A percentile compares a stretch with the other conserved stretches of the same genome.
Conservation (phyloP, 495 filamentous ascomycete genomes). For the Astrothelium macrocarpum region DNA sequence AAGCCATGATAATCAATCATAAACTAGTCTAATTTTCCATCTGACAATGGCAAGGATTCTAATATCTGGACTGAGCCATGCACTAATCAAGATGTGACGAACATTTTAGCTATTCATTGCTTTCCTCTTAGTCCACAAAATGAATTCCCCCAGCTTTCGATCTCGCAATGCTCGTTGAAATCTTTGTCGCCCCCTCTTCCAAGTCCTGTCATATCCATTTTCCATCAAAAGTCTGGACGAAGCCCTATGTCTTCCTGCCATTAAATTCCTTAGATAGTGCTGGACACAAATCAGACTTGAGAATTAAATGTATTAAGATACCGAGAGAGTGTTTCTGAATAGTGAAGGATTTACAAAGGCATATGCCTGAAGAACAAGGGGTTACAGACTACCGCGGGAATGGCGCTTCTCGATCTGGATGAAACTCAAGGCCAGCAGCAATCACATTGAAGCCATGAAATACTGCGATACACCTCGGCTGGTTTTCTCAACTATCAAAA, state of each 20-base stretch:
- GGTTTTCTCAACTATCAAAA: conserved; percentile 35
- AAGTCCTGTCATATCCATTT: conserved; percentile 45
- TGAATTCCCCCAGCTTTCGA: no score
- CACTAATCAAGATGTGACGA: no score
- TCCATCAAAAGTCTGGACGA: conserved; percentile 36
- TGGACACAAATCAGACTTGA: conserved; percentile 34
- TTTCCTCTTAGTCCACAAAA: no score
- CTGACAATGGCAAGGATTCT: no score
- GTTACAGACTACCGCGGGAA: conserved; percentile 49
- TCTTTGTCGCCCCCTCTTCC: conserved; percentile 46
- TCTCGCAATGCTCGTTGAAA: no score
- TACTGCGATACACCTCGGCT: conserved; percentile 48
- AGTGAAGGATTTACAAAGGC: conserved; percentile 44
- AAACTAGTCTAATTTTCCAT: no score
- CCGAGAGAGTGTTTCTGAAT: conserved; percentile 42
- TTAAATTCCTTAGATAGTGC: conserved; percentile 46
- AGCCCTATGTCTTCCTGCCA: conserved; percentile 40
- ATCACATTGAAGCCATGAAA: conserved; percentile 39
- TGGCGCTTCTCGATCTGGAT: conserved; percentile 52
- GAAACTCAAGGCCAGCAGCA: conserved; percentile 52
- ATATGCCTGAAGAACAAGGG: conserved; percentile 53
- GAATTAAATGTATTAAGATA: conserved; percentile 46
- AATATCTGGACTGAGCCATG: no score
- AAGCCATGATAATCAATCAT: no score
- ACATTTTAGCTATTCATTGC: no score